phyloP scores from a whole-genome alignment of 208 protist species.

The Wallacemonas rigidus region DNA sequence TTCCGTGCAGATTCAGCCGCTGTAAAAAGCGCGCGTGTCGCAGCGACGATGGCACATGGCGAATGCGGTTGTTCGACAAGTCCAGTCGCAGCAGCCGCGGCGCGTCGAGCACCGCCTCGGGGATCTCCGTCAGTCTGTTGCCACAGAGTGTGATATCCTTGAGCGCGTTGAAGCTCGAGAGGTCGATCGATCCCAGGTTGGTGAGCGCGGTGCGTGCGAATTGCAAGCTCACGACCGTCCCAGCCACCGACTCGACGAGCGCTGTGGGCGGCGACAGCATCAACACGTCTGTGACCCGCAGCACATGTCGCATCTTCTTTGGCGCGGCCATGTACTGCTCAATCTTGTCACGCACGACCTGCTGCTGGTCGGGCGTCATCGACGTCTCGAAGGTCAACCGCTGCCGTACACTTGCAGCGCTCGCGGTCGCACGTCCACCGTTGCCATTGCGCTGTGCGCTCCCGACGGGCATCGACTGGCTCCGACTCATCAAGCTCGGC shows the following conservation, averaged over 20 bases:
- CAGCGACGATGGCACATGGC: slow-evolving; percentile 42
- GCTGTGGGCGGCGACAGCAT: slow-evolving; percentile 21
- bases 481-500: slow-evolving; percentile 16
- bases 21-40: slow-evolving; percentile 43
- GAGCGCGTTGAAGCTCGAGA: slow-evolving; percentile 45
- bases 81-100: slow-evolving; percentile 66
- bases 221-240: slow-evolving; percentile 25
- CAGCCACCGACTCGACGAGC: slow-evolving; percentile 30
- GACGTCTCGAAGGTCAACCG: neutral
- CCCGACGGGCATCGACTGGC: neutral
- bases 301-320: slow-evolving; percentile 8
- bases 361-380: slow-evolving; percentile 5
- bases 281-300: slow-evolving; percentile 28
- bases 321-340: slow-evolving; percentile 3
- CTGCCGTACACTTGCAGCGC: neutral
- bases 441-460: neutral
- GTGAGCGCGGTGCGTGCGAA: slow-evolving; percentile 51
- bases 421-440: neutral
- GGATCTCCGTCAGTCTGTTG: slow-evolving; percentile 63
- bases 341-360: slow-evolving; percentile 12
- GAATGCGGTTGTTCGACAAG: slow-evolving; percentile 75
- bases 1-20: slow-evolving; percentile 66
- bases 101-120: slow-evolving; percentile 54
- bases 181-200: slow-evolving; percentile 29
- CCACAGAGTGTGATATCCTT: slow-evolving; percentile 56